These are phyloP conservation scores for Pythium aristosporum DNA, from an alignment of 352 stramenopile species.

Conservation along the genomic window DNA sequence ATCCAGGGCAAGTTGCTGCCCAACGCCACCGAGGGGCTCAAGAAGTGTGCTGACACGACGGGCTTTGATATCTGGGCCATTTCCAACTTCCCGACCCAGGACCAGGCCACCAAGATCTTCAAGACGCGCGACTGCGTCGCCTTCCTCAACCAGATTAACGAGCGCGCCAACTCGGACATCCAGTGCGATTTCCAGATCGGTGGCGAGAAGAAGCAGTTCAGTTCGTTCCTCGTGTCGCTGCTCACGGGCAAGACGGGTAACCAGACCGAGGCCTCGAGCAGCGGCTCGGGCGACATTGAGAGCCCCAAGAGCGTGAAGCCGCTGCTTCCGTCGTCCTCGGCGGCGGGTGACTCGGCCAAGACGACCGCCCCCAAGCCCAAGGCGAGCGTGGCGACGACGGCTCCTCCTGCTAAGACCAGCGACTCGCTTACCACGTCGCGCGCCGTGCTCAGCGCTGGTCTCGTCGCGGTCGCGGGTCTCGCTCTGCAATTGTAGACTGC, in stretches of 20 bases:
- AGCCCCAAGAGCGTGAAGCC: conserved; percentile 29
- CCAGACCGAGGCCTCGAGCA: conserved; percentile 38
- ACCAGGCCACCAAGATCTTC: conserved; percentile 43
- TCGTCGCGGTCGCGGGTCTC: conserved; percentile 13
- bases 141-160: conserved; percentile 69
- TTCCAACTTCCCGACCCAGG: conserved; percentile 38
- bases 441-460: conserved; percentile 15
- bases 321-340: conserved; percentile 15
- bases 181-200: conserved; percentile 47
- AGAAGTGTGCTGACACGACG: conserved; percentile 36
- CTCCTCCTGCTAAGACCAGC: conserved; percentile 5
- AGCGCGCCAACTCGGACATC: conserved; percentile 53
- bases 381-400: not conserved
- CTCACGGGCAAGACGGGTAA: conserved; percentile 63
- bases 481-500: conserved; percentile 8
- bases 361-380: conserved; percentile 9
- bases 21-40: conserved; percentile 47
- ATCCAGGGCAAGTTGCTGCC: conserved; percentile 49
- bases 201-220: conserved; percentile 39
- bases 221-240: conserved; percentile 42
- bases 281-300: conserved; percentile 25
- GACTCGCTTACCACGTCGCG: conserved; percentile 7
- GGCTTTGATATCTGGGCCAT: conserved; percentile 54
- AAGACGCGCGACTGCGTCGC: conserved; percentile 57
- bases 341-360: conserved; percentile 7